phyloP scores from a whole-genome alignment of 306 rosid genomes.

The Fagus crenata region DNA sequence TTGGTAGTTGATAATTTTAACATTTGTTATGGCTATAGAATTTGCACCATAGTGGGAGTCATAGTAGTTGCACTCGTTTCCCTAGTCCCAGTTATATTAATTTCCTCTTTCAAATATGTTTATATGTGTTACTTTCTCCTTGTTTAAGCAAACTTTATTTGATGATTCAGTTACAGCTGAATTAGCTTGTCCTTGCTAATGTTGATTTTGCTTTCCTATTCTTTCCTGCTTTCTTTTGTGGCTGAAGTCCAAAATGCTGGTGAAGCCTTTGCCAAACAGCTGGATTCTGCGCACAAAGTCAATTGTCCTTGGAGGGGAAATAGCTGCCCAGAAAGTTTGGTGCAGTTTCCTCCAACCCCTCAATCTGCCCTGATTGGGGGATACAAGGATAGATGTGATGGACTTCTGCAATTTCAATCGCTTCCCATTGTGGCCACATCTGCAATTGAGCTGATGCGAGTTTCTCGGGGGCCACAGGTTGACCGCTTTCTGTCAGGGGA shows the following conservation, averaged over 20 bases:
- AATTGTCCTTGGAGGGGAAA: constrained; percentile 95
- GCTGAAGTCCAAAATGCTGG: constrained; percentile 71
- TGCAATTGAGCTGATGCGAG: constrained; percentile 77
- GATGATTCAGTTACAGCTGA: constrained; percentile 10
- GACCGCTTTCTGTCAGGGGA: constrained; percentile 81
- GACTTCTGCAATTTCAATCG: constrained; percentile 76
- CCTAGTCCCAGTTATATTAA: background rate
- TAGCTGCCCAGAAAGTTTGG: constrained; percentile 95
- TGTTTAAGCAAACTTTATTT: constrained; percentile 13
- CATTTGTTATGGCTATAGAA: background rate
- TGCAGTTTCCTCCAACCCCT: constrained; percentile 95
- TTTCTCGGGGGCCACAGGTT: constrained; percentile 68
- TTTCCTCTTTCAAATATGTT: constrained; percentile 11
- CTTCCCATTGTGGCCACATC: constrained; percentile 80
- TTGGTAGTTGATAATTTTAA: background rate
- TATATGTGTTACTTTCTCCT: constrained; percentile 3
- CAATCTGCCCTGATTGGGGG: constrained; percentile 89
- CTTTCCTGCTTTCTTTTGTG: constrained; percentile 37
- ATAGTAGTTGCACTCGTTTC: background rate
- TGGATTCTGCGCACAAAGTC: constrained; percentile 78
- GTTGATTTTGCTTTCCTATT: constrained; percentile 25
- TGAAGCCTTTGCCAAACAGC: constrained; percentile 79
- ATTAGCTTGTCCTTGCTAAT: constrained; percentile 29
- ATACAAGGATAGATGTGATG: constrained; percentile 97
- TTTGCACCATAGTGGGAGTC: background rate